Percentiles rank a stretch among this genome's conserved stretches.
These are phyloP conservation scores for Tephrocybe sp. DNA, from an alignment of 768 basidiomycete genomes.

Conservation along the genomic window DNA sequence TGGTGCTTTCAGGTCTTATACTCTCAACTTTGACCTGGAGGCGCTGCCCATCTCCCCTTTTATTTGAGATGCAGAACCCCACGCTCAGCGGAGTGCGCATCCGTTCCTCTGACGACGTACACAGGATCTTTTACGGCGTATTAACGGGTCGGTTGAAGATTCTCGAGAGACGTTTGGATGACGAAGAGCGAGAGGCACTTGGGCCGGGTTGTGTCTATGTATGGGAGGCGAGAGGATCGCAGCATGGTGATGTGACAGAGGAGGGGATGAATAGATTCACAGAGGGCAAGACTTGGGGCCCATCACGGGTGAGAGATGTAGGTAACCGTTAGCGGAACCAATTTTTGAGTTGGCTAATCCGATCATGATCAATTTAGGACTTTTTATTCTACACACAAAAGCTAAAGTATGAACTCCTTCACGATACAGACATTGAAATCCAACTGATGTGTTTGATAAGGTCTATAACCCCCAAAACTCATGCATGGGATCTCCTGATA, in stretches of 20 bases:
- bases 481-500: conserved; percentile 66
- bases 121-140: conserved; percentile 78
- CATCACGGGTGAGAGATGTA: conserved; percentile 82
- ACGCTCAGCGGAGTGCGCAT: conserved; percentile 74
- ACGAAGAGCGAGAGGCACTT: conserved; percentile 68
- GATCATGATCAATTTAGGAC: conserved; percentile 51
- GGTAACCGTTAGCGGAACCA: conserved; percentile 23
- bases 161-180: conserved; percentile 76
- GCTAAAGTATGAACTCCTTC: too few relatives aligned
- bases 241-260: conserved; percentile 69
- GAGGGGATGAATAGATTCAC: conserved; percentile 85
- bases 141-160: conserved; percentile 63
- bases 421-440: too few relatives aligned
- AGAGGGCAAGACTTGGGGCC: conserved; percentile 81
- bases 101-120: conserved; percentile 75
- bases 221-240: conserved; percentile 76
- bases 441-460: conserved; percentile 15
- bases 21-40: background rate
- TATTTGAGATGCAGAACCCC: conserved; percentile 52
- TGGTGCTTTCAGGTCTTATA: conserved; percentile 3
- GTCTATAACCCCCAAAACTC: conserved; percentile 40
- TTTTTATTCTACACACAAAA: conserved; percentile 87
- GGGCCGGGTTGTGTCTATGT: conserved; percentile 55
- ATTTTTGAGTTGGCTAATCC: conserved; percentile 12
- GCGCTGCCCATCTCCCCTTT: conserved; percentile 1